These are phyloP conservation scores for Volutella citrinella DNA, from an alignment of 2,329 filamentous ascomycete genomes.

Conservation along the genomic window DNA sequence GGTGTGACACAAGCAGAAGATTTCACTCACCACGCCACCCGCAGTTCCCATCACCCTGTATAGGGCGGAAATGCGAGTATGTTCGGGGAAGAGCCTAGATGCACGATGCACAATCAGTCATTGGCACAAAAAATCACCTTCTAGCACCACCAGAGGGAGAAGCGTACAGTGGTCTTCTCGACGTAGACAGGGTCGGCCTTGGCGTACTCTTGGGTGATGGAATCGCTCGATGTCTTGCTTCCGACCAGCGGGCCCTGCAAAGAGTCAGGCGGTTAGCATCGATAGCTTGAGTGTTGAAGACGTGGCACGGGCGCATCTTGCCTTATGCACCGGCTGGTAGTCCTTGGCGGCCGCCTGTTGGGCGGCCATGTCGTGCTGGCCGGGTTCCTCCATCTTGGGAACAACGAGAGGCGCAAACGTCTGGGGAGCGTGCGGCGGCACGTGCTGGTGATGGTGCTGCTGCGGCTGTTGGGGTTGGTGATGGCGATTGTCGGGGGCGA, in stretches of 20 bases:
- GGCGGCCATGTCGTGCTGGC: slow-evolving; percentile 47
- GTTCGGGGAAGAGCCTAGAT: slow-evolving; percentile 78
- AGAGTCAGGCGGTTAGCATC: slow-evolving; percentile 14
- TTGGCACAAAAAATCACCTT: slow-evolving; percentile 5
- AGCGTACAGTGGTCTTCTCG: slow-evolving; percentile 78
- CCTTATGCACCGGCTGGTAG: slow-evolving; percentile 56
- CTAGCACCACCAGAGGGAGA: slow-evolving; percentile 4
- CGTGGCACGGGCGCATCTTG: slow-evolving; percentile 30
- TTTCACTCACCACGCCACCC: slow-evolving; percentile 85
- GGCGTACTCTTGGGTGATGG: slow-evolving; percentile 81
- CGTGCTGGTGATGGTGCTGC: slow-evolving; percentile 13
- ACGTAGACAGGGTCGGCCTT: slow-evolving; percentile 82
- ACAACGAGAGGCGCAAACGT: slow-evolving; percentile 8
- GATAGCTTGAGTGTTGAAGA: slow-evolving; percentile 1
- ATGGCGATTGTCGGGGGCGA: slow-evolving; percentile 5
- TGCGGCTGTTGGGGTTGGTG: slow-evolving; percentile 15
- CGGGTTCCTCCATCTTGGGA: slow-evolving; percentile 33
- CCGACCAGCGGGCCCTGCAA: slow-evolving; percentile 78
- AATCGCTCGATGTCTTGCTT: slow-evolving; percentile 70
- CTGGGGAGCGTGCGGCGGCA: slow-evolving; percentile 13
- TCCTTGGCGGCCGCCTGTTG: slow-evolving; percentile 60
- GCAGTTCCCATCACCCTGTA: slow-evolving; percentile 92
- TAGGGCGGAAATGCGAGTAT: slow-evolving; percentile 82
- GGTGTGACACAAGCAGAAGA: too few species aligned
- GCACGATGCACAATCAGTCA: slow-evolving; percentile 11